phyloP scores from a whole-genome alignment of 345 rosid species.

The Boechera divaricarpa region DNA sequence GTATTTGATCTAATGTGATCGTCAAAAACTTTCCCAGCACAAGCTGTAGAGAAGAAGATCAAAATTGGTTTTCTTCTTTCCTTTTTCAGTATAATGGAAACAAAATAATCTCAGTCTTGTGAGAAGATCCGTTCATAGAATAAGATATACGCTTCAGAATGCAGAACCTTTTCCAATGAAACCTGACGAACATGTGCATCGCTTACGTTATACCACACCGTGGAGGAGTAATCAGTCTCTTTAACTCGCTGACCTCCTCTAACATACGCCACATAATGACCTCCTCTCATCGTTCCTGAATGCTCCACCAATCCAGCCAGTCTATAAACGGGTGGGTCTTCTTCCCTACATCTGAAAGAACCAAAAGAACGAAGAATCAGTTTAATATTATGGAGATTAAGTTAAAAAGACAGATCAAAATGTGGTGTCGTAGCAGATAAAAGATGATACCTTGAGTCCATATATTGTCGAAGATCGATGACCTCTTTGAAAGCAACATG shows the following conservation, averaged over 20 bases:
- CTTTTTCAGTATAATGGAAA: constrained; percentile 37
- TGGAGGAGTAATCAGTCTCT: constrained; percentile 39
- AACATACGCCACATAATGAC: constrained; percentile 91
- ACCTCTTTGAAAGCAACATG: constrained; percentile 76
- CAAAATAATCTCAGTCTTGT: constrained; percentile 32
- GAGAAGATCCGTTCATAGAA: constrained; percentile 66
- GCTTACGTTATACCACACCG: constrained; percentile 70
- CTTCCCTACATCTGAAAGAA: constrained; percentile 51
- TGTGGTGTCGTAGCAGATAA: constrained; percentile 8
- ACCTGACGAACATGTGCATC: constrained; percentile 77
- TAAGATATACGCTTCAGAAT: constrained; percentile 85
- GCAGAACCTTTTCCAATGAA: constrained; percentile 76
- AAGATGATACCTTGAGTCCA: constrained; percentile 76
- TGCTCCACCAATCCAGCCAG: constrained; percentile 90
- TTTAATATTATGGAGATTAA: constrained; percentile 14
- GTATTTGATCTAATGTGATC: constrained; percentile 43
- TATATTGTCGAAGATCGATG: constrained; percentile 73
- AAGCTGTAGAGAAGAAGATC: constrained; percentile 32
- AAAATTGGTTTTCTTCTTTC: constrained; percentile 34
- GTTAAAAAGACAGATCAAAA: background rate
- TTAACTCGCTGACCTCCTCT: constrained; percentile 56
- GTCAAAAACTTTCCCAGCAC: constrained; percentile 37
- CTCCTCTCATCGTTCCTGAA: constrained; percentile 89
- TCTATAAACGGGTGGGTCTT: constrained; percentile 53
- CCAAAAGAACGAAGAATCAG: background rate